phyloP scores from a whole-genome alignment of 306 rosid genomes.

The Elaeagnus macrophylla region DNA sequence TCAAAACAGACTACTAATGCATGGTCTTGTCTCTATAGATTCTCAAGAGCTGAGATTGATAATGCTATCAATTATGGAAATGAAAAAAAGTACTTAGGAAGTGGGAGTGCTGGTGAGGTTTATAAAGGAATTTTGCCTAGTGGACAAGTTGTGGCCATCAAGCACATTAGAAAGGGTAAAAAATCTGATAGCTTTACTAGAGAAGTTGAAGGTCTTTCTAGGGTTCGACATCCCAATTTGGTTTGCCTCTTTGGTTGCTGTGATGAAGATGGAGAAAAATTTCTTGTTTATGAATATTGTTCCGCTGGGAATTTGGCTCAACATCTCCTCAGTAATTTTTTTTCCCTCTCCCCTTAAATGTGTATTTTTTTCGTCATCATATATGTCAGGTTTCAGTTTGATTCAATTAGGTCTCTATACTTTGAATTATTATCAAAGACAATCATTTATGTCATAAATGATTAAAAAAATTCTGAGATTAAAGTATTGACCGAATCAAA shows the following conservation, averaged over 20 bases:
- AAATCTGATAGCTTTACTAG: conserved; percentile 48
- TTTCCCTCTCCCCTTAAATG: not conserved
- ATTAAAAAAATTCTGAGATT: too few relatives aligned
- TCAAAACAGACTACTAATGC: conserved; percentile 19
- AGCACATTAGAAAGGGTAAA: conserved; percentile 49
- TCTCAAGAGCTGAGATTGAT: conserved; percentile 63
- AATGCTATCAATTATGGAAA: conserved; percentile 38
- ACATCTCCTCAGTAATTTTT: conserved; percentile 57
- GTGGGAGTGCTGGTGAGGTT: conserved; percentile 81
- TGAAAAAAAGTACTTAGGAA: conserved; percentile 45
- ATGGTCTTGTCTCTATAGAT: conserved; percentile 70
- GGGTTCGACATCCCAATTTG: conserved; percentile 70
- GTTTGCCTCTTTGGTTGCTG: conserved; percentile 79
- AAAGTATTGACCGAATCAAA: too few relatives aligned
- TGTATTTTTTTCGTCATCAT: not conserved
- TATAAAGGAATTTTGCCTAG: conserved; percentile 75
- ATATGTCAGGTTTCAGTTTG: too few relatives aligned
- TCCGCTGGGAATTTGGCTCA: conserved; percentile 68
- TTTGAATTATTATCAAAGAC: too few relatives aligned
- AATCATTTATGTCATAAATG: too few relatives aligned
- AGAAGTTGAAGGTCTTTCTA: conserved; percentile 65
- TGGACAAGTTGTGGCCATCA: conserved; percentile 79
- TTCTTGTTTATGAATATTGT: conserved; percentile 74
- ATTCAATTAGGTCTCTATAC: too few relatives aligned
- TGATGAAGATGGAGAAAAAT: conserved; percentile 47